Conservation (phyloP, 768 basidiomycete species). For the Paxillus ammoniavirescens region DNA sequence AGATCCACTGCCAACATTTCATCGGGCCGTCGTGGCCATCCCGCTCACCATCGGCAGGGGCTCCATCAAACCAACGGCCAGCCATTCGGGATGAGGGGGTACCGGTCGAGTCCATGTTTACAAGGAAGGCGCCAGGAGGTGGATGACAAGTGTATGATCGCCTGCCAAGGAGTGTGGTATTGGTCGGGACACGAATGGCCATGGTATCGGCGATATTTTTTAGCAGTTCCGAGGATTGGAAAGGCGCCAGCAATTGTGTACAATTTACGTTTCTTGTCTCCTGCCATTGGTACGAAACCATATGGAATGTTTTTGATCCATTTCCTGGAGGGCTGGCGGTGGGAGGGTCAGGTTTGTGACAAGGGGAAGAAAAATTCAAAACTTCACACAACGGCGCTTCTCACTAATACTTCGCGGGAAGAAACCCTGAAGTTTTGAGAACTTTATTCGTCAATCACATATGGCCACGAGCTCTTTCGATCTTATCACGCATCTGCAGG, state of each 20-base stretch:
- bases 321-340: background rate
- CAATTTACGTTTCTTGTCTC: background rate
- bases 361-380: background rate
- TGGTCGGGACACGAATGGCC: background rate
- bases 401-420: background rate
- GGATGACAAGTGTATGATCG: background rate
- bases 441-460: background rate
- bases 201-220: background rate
- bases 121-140: background rate
- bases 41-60: conserved; percentile 13
- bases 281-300: background rate
- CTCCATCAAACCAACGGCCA: conserved; percentile 15
- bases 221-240: background rate
- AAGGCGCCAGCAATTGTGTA: background rate
- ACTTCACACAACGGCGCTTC: background rate
- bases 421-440: background rate
- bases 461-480: background rate
- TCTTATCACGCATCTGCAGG: background rate
- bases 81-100: conserved; percentile 4
- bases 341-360: background rate
- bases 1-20: too few relatives aligned
- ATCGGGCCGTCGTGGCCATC: background rate
- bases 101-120: background rate
- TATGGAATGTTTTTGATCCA: too few relatives aligned
- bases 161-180: background rate